Base-by-base conservation (phyloP, 1,139 yeast species). In the Protomyces macrosporus region DNA sequence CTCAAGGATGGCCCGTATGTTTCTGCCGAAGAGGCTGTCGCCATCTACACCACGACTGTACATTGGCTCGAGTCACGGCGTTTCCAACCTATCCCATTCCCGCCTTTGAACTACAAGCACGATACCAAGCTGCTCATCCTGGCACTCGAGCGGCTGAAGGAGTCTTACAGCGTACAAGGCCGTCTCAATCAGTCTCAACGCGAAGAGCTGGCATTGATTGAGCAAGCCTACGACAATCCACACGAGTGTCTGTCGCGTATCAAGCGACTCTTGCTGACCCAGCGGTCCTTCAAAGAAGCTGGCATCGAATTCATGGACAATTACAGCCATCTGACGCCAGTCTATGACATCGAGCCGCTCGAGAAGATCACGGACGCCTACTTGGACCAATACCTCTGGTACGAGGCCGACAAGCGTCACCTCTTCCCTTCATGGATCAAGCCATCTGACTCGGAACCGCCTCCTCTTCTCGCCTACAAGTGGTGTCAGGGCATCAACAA, bases 331-430 rank as follows among this genome's bases (percentile, higher is more conserved):
- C 79, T 91, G 55, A 82, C 87, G 0, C 98, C 98, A 0, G 91
- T 91, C 0, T 91, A 89, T 72, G 82, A 87, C 7, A 82, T 93
- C 30, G 98, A 91, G 72, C 97, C 98, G 0, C 76, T 90, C 59
- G 99, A 95, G 73, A 93, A 91, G 72, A 90, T 95, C 65, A 90
- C 97, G 0, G 99, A 95, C 76, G 97, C 98, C 0, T 95, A 93
- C 71, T 77, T 95, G 55, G 98, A 93, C 72, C 98, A 93, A 71
- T 95, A 91, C 71, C 77, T 95, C 62, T 93, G 98, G 97, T 93
- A 88, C 74, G 98, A 93, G 74, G 93, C 95, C 4, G 97, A 90
- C 61, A 86, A 88, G 71, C 77, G 97, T 65, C 84, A 86, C 23
- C 76, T 95, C 48, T 95, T 95, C 75, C 99, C 99, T 3, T 87